These are phyloP conservation scores for Arthrobotrys sinensis DNA, from an alignment of 2,329 filamentous ascomycete species.

Conservation along the genomic window DNA sequence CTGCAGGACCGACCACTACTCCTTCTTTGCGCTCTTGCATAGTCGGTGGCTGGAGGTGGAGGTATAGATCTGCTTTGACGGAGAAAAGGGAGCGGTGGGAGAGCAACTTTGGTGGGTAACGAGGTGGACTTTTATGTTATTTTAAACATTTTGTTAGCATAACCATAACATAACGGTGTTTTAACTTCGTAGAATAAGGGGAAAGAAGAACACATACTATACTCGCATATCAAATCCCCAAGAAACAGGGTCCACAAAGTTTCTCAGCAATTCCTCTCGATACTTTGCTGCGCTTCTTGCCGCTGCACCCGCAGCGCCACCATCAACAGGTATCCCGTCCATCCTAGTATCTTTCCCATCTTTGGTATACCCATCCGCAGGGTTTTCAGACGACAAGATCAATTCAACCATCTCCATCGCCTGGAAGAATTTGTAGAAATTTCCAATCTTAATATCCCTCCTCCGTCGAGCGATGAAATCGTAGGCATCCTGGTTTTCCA, in stretches of 20 bases:
- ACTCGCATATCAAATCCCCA: conserved; percentile 56
- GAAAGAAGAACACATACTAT: conserved; percentile 29
- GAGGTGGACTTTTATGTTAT: conserved; percentile 21
- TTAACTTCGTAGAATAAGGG: background rate
- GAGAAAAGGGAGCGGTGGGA: conserved; percentile 44
- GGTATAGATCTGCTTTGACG: conserved; percentile 50
- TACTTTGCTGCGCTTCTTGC: conserved; percentile 43
- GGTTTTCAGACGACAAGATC: conserved; percentile 32
- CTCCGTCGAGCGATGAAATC: conserved; percentile 42
- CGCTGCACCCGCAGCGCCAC: conserved; percentile 18
- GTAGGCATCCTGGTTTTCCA: conserved; percentile 56
- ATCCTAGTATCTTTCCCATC: background rate
- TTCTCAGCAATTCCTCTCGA: conserved; percentile 47
- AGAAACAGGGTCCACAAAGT: conserved; percentile 49
- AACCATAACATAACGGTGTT: background rate
- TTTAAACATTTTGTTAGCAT: conserved; percentile 1
- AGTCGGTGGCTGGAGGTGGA: conserved; percentile 52
- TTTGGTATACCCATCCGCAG: background rate
- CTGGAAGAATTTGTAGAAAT: conserved; percentile 58
- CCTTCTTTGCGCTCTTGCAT: conserved; percentile 54
- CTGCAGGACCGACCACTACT: conserved; percentile 45
- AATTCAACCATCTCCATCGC: conserved; percentile 52
- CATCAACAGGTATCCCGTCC: conserved; percentile 12
- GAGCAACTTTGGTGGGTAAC: conserved; percentile 47
- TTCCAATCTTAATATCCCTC: conserved; percentile 56